Evolutionary conservation across 2,329 filamentous ascomycete species (phyloP).

Genomic region (Thelonectria rubi): DNA sequence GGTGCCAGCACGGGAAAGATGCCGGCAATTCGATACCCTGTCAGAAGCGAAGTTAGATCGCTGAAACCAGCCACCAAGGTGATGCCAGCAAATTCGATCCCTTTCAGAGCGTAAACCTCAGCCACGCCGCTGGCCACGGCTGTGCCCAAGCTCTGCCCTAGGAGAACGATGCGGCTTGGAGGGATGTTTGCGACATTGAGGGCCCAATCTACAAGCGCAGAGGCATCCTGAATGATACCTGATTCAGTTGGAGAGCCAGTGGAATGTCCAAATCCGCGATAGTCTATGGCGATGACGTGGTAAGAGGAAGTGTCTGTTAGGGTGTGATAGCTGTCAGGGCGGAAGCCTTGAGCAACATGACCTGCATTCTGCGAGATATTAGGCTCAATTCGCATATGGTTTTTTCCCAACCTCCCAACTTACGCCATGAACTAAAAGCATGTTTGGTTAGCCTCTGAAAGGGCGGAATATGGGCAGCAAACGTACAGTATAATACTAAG

Average conservation of each 20-base stretch:
- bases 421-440: constrained; percentile 69
- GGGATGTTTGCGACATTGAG: constrained; percentile 71
- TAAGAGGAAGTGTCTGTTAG: constrained; percentile 77
- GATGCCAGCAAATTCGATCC: constrained; percentile 78
- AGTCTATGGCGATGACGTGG: constrained; percentile 89
- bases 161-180: constrained; percentile 76
- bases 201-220: constrained; percentile 77
- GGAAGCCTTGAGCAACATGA: constrained; percentile 80
- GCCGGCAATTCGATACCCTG: constrained; percentile 82
- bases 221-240: constrained; percentile 82
- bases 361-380: constrained; percentile 74
- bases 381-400: constrained; percentile 20
- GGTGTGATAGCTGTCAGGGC: constrained; percentile 80
- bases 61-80: constrained; percentile 84
- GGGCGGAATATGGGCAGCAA: constrained; percentile 16
- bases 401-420: constrained; percentile 42
- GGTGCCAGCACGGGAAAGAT: constrained; percentile 82
- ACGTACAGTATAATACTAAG: constrained; percentile 71
- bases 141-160: constrained; percentile 90
- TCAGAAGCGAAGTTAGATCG: constrained; percentile 75
- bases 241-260: constrained; percentile 82
- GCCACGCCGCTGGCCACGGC: constrained; percentile 80
- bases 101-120: constrained; percentile 70
- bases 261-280: constrained; percentile 86
- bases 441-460: constrained; percentile 13